Conservation (phyloP, 768 basidiomycete genomes). For the Pleurotus platypus region DNA sequence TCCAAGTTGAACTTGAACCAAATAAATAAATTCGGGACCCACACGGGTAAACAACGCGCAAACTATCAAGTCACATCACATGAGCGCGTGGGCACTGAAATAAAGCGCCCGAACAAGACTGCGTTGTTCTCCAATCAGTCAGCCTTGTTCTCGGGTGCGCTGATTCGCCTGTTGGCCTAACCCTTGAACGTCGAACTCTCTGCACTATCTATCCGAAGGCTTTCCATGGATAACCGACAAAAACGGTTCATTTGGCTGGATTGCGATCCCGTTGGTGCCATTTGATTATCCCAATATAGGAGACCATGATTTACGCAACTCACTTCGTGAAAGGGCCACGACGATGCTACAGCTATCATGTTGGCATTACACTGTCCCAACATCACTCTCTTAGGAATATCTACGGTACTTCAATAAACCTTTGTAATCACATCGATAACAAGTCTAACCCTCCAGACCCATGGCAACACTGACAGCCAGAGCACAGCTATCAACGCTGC, state of each 20-base stretch:
- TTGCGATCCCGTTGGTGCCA: conserved; percentile 54
- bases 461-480: conserved; percentile 70
- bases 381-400: conserved; percentile 75
- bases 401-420: conserved; percentile 50
- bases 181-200: too few species aligned
- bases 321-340: conserved; percentile 64
- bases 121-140: not conserved
- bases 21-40: conserved; percentile 10
- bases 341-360: conserved; percentile 84
- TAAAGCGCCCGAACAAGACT: not conserved
- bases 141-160: not conserved
- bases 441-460: conserved; percentile 45
- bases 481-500: conserved; percentile 73
- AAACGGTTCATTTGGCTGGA: conserved; percentile 51
- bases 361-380: conserved; percentile 65
- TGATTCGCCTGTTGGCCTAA: too few species aligned
- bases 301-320: not conserved
- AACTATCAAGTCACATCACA: conserved; percentile 22
- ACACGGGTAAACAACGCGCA: conserved; percentile 22
- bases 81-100: conserved; percentile 17
- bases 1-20: conserved; percentile 11
- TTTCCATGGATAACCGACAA: not conserved
- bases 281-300: not conserved
- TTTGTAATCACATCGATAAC: not conserved
- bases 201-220: not conserved